Evolutionary conservation across 371 early-diverging fungal species (phyloP), one percentile per base, ranked within the genome.

Genomic region (Apophysomyces ossiformis): DNA sequence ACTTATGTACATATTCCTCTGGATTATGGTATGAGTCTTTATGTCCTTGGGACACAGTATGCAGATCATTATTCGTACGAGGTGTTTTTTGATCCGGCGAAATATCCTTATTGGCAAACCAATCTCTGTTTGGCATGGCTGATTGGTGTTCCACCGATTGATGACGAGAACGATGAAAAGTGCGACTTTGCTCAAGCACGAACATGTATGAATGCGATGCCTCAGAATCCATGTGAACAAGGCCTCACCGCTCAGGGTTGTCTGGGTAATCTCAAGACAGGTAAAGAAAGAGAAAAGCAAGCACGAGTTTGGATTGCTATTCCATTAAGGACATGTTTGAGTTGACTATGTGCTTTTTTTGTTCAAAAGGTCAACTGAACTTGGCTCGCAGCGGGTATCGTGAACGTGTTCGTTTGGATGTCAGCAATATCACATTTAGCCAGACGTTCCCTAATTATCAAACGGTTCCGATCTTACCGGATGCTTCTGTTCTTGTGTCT

Each of bases 361-460:
- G 32, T 26, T 26, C 32, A 26, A 26, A 26, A 50, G 54, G 21
- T 50, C 21, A 50, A 16, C n/a, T 50, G 21, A 26, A 50, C 21
- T 26, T 50, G n/a, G n/a, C 54, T 50, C 21, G 54, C 54, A 50
- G 54, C 21, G 54, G 54, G 7, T 50, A 50, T 11, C n/a, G 54
- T 26, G 9, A 21, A 50, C 54, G 54, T 16, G 54, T 50, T 21
- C 54, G 16, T 50, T 50, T 50, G 21, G 54, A 50, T 21, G 21
- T 21, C 18, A 21, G 18, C 16, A 50, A 50, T 11, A 50, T 50
- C 21, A 50, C 54, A 1, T 50, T 50, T 50, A 50, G 54, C 21
- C 7, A 50, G 21, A 18, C 16, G 5, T 50, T 50, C 54, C 54
- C 54, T 26, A 21, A 50, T 21, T 50, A 50, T 26, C 54, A 50